phyloP scores from a whole-genome alignment of 2,329 filamentous ascomycete genomes.

The Pseudogymnoascus sp. region DNA sequence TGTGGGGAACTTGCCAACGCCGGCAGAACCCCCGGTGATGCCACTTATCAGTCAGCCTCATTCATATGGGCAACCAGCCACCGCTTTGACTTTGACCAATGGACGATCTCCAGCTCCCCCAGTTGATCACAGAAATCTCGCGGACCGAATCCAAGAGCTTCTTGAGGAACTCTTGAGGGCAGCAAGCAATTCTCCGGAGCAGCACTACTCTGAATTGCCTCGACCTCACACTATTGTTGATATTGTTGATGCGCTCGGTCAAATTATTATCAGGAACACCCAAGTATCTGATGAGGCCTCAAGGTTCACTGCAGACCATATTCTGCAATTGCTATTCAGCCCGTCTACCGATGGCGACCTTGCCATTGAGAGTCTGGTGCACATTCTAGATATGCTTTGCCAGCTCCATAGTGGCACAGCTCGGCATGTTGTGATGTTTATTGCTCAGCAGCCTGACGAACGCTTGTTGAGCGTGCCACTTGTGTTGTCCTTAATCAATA shows the following conservation, averaged over 20 bases:
- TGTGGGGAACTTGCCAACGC: slow-evolving; percentile 49
- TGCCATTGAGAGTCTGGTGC: slow-evolving; percentile 52
- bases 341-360: slow-evolving; percentile 44
- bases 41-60: slow-evolving; percentile 43
- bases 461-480: slow-evolving; percentile 50
- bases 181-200: slow-evolving; percentile 44
- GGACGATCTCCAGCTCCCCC: slow-evolving; percentile 38
- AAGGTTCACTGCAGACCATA: slow-evolving; percentile 50
- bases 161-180: slow-evolving; percentile 48
- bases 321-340: slow-evolving; percentile 48
- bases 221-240: slow-evolving; percentile 53
- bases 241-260: slow-evolving; percentile 51
- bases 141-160: slow-evolving; percentile 49
- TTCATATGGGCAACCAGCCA: slow-evolving; percentile 47
- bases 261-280: slow-evolving; percentile 54
- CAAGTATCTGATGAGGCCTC: slow-evolving; percentile 53
- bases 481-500: slow-evolving; percentile 47
- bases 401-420: slow-evolving; percentile 47
- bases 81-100: slow-evolving; percentile 37
- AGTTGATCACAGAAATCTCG: slow-evolving; percentile 44
- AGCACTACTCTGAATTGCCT: slow-evolving; percentile 52
- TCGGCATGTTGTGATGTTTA: slow-evolving; percentile 45
- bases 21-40: slow-evolving; percentile 50
- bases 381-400: slow-evolving; percentile 51
- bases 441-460: slow-evolving; percentile 48